Evolutionary conservation across 768 basidiomycete genomes (phyloP), one percentile per base, ranked within the genome.

Genomic region (Tricholoma hemisulphureum): DNA sequence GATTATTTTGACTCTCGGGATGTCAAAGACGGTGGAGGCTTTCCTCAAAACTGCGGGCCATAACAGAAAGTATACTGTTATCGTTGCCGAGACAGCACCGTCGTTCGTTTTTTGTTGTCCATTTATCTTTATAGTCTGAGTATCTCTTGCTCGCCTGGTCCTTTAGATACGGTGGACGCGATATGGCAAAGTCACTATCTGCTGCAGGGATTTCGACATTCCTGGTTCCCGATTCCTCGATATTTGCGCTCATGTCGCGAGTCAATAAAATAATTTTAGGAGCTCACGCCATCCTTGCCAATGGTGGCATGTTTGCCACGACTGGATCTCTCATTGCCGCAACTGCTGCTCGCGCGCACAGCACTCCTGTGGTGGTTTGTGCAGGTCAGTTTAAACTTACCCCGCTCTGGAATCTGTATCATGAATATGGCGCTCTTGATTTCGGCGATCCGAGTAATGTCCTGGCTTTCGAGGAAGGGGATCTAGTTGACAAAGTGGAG

Each of bases 381-480:
- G 89, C 93, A 2, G 97, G 96, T 2, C 95, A 97, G 73, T 99
- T 95, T 77, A 99, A 99, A 70, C 77, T 98, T 62, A 95, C 94
- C 6, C 95, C 95, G 8, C 73, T 88, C 24, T 95, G 93, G 89
- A 91, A 93, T 71, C 72, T 92, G 55, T 91, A 93, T 70, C 89
- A 91, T 62, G 88, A 91, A 69, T 90, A 91, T 64, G 90, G 87
- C 26, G 90, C 91, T 56, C 81, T 87, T 60, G 94, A 90, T 76
- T 89, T 91, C 63, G 89, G 88, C 2, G 84, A 85, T 69, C 83
- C 82, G 51, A 78, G 72, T 60, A 77, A 77, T 55, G 83, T 80
- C 29, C 84, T 88, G 53, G 88, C 84, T 29, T 92, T 89, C 61
- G 85, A 92, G 60, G 90, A 92, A 63, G 90, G 88, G 1, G 80